A percentile compares a stretch with the other conserved stretches of the same genome.
These are phyloP conservation scores for Fusarium sp. DNA, from an alignment of 2,329 filamentous ascomycete genomes.

Conservation along the genomic window DNA sequence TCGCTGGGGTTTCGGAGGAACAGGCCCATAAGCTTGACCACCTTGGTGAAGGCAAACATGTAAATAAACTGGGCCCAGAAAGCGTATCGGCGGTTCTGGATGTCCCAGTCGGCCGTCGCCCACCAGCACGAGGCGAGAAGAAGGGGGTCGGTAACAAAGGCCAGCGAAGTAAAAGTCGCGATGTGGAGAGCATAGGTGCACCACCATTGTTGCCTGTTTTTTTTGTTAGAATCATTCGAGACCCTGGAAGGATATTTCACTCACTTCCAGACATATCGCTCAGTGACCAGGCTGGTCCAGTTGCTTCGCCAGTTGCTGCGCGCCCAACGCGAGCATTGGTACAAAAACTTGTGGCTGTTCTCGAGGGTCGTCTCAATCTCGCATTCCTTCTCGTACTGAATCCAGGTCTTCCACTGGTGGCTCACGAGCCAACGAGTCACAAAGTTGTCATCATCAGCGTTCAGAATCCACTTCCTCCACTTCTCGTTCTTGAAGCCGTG, in stretches of 20 bases:
- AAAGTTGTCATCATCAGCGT: slow-evolving; percentile 98
- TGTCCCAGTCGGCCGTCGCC: slow-evolving; percentile 69
- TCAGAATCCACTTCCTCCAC: slow-evolving; percentile 87
- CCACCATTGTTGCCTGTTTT: slow-evolving; percentile 82
- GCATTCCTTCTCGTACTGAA: slow-evolving; percentile 91
- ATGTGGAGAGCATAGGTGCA: slow-evolving; percentile 92
- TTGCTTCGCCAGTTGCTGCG: slow-evolving; percentile 98
- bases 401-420: slow-evolving; percentile 91
- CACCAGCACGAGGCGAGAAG: slow-evolving; percentile 74
- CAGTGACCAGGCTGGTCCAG: slow-evolving; percentile 84
- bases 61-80: slow-evolving; percentile 72
- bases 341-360: slow-evolving; percentile 85
- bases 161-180: slow-evolving; percentile 89
- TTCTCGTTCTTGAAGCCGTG: slow-evolving; percentile 90
- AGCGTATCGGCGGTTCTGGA: slow-evolving; percentile 58
- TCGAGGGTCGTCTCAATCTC: slow-evolving; percentile 94
- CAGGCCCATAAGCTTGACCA: slow-evolving; percentile 87
- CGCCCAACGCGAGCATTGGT: slow-evolving; percentile 93
- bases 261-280: slow-evolving; percentile 87
- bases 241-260: slow-evolving; percentile 50
- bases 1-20: slow-evolving; percentile 86
- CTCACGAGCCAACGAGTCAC: slow-evolving; percentile 95
- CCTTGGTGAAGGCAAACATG: slow-evolving; percentile 85
- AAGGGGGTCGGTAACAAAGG: slow-evolving; percentile 77
- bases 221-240: slow-evolving; percentile 32